phyloP scores from a whole-genome alignment of 1,284 basidiomycete species.

The Leccinum ponderosum region DNA sequence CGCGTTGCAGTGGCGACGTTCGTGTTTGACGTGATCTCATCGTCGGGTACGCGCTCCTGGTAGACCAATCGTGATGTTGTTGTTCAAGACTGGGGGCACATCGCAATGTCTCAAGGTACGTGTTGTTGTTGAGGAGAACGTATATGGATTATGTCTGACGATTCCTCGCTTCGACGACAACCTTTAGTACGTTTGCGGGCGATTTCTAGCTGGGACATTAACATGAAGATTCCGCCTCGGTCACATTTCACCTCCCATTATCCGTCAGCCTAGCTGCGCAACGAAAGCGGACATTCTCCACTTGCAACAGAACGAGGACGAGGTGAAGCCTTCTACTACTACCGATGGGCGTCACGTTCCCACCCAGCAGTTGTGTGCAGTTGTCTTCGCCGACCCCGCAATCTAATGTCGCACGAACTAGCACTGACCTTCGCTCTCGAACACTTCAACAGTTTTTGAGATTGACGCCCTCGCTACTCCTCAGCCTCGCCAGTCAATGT shows the following conservation, averaged over 20 bases:
- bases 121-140: background rate
- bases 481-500: too few relatives aligned
- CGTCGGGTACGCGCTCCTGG: slow-evolving; percentile 48
- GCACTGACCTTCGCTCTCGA: too few relatives aligned
- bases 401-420: too few relatives aligned
- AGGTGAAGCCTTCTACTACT: too few relatives aligned
- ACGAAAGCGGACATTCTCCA: too few relatives aligned
- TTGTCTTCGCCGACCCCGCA: too few relatives aligned
- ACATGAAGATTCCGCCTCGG: slow-evolving; percentile 53
- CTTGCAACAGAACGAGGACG: too few relatives aligned
- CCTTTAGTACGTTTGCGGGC: slow-evolving; percentile 37
- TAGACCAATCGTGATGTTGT: slow-evolving; percentile 49
- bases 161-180: slow-evolving; percentile 3
- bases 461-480: too few relatives aligned
- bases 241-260: slow-evolving; percentile 3
- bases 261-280: too few relatives aligned
- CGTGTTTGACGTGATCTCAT: slow-evolving; percentile 55
- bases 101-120: slow-evolving; percentile 39
- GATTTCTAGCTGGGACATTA: slow-evolving; percentile 54
- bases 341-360: too few relatives aligned
- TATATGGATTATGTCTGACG: slow-evolving; percentile 35
- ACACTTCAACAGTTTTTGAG: too few relatives aligned
- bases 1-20: slow-evolving; percentile 43
- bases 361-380: too few relatives aligned
- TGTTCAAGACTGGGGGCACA: slow-evolving; percentile 45